These are phyloP conservation scores for Myxozyma geophila DNA, from an alignment of 805 yeast species.

Conservation along the genomic window DNA sequence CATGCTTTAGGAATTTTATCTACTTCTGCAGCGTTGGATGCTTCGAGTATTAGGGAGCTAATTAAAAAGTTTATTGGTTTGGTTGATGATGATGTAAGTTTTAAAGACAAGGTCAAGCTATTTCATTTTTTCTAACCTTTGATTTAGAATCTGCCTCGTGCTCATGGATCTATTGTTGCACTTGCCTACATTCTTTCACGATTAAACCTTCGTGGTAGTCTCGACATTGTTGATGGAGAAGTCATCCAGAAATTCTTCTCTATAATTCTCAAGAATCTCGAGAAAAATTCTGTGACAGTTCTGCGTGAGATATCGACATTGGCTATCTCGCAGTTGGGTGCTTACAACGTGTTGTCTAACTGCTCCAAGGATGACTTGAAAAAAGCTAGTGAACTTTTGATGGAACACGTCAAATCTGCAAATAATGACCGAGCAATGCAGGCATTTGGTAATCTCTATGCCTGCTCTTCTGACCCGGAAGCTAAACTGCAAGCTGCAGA, in stretches of 20 bases:
- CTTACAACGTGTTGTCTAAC: conserved; percentile 47
- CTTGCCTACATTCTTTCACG: conserved; percentile 56
- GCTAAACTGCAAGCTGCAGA: conserved; percentile 46
- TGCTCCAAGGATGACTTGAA: conserved; percentile 28
- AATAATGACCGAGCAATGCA: conserved; percentile 62
- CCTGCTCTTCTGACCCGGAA: conserved; percentile 43
- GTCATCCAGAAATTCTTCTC: conserved; percentile 64
- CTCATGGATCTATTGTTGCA: conserved; percentile 42
- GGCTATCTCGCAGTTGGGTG: conserved; percentile 47
- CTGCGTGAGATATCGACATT: conserved; percentile 22
- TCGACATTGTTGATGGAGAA: conserved; percentile 44
- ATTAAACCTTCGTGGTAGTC: conserved; percentile 47
- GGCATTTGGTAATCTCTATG: conserved; percentile 60
- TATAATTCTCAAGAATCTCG: conserved; percentile 11
- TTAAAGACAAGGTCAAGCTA: neutral
- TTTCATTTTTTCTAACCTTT: conserved; percentile 3
- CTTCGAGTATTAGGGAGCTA: neutral
- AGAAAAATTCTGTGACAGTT: neutral
- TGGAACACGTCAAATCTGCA: conserved; percentile 49
- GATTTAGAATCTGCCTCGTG: conserved; percentile 5
- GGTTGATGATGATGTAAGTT: conserved; percentile 1
- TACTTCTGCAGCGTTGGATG: conserved; percentile 5
- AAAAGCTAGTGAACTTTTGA: conserved; percentile 22
- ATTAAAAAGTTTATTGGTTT: conserved; percentile 1
- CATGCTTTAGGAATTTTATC: conserved; percentile 50